phyloP scores from a whole-genome alignment of 2,329 filamentous ascomycete genomes.

The Epichloe amarillans region DNA sequence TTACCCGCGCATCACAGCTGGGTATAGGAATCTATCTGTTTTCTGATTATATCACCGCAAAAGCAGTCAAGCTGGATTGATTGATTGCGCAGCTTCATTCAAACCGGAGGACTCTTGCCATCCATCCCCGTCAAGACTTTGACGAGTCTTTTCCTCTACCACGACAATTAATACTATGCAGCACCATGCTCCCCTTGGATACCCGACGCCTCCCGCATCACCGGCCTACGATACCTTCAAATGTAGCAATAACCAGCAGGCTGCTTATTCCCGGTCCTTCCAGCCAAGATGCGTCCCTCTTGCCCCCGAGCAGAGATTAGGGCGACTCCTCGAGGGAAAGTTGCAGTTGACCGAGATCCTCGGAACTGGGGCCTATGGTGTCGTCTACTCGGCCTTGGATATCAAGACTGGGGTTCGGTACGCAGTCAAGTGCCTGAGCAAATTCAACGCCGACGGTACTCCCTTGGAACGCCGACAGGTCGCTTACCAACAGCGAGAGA shows the following conservation, averaged over 20 bases:
- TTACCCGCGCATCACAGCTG: not conserved
- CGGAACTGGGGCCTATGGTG: slow-evolving; percentile 89
- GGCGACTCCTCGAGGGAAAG: slow-evolving; percentile 63
- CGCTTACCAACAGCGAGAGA: slow-evolving; percentile 86
- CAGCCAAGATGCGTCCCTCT: slow-evolving; percentile 39
- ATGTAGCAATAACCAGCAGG: slow-evolving; percentile 23
- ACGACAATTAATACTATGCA: slow-evolving; percentile 36
- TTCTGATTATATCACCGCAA: not conserved
- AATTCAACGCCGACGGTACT: slow-evolving; percentile 58
- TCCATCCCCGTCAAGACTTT: slow-evolving; percentile 10
- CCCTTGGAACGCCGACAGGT: slow-evolving; percentile 70
- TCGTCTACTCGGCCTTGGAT: slow-evolving; percentile 84
- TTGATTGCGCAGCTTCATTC: slow-evolving; percentile 10
- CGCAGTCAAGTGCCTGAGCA: slow-evolving; percentile 95
- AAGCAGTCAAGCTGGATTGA: slow-evolving; percentile 2
- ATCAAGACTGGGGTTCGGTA: slow-evolving; percentile 70
- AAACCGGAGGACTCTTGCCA: slow-evolving; percentile 11
- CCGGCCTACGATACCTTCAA: slow-evolving; percentile 38
- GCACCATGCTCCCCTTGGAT: slow-evolving; percentile 42
- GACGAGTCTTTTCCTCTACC: slow-evolving; percentile 6
- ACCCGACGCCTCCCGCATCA: slow-evolving; percentile 45
- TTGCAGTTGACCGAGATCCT: slow-evolving; percentile 75
- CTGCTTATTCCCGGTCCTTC: slow-evolving; percentile 24
- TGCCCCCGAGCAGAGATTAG: slow-evolving; percentile 73
- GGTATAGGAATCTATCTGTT: slow-evolving; percentile 1